phyloP scores from a whole-genome alignment of 2,329 filamentous ascomycete species.

The Aspergillus caelatus region DNA sequence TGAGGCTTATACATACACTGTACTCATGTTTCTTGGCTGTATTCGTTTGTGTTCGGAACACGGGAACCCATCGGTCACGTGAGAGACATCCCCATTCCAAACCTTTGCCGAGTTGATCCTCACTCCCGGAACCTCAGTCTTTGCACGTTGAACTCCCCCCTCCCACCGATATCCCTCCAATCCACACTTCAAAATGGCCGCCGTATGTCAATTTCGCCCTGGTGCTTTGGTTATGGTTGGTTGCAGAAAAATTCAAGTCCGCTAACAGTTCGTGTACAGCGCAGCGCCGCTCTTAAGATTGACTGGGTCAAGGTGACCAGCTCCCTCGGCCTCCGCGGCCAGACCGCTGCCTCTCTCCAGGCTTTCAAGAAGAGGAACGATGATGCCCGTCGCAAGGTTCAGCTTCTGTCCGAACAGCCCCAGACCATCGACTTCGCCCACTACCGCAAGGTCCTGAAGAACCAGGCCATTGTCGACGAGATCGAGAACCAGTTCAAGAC shows the following conservation, averaged over 20 bases:
- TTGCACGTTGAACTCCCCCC: slow-evolving; percentile 39
- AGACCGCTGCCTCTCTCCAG: slow-evolving; percentile 87
- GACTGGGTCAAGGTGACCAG: slow-evolving; percentile 96
- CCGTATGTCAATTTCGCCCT: slow-evolving; percentile 34
- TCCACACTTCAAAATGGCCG: slow-evolving; percentile 45
- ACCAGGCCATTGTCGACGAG: slow-evolving; percentile 92
- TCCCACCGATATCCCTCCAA: slow-evolving; percentile 30
- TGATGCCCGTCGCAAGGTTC: slow-evolving; percentile 92
- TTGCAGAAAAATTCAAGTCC: slow-evolving; percentile 9
- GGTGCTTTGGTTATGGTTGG: not conserved
- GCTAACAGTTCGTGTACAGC: slow-evolving; percentile 57
- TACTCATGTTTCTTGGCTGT: slow-evolving; percentile 7
- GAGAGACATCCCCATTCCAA: slow-evolving; percentile 33
- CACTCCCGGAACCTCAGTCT: slow-evolving; percentile 36
- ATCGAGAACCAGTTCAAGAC: slow-evolving; percentile 92
- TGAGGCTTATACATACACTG: not conserved
- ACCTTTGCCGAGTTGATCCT: slow-evolving; percentile 43
- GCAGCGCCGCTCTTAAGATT: slow-evolving; percentile 98
- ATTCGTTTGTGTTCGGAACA: slow-evolving; percentile 28
- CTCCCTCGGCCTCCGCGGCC: slow-evolving; percentile 94
- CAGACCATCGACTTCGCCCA: slow-evolving; percentile 88
- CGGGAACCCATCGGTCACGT: slow-evolving; percentile 33
- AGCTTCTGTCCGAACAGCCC: slow-evolving; percentile 78
- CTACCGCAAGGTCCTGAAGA: slow-evolving; percentile 93
- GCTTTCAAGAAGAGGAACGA: slow-evolving; percentile 99